These are phyloP conservation scores for Trichoderma aggressivum DNA, from an alignment of 2,329 filamentous ascomycete species.

Conservation along the genomic window DNA sequence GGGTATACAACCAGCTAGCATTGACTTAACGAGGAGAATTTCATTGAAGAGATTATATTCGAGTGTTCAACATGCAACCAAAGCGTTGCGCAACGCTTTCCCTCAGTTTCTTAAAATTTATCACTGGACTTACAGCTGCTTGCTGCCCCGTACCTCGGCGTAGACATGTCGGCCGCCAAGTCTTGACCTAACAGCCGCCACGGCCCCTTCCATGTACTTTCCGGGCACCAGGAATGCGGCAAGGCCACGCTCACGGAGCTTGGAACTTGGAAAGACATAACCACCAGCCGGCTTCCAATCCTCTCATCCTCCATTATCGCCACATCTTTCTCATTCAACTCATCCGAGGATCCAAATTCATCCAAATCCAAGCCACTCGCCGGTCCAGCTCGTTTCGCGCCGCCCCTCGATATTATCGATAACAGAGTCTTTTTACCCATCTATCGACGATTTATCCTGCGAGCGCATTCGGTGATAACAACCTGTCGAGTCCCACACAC, in stretches of 20 bases:
- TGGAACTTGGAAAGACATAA: conserved; percentile 5
- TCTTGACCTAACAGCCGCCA: neutral
- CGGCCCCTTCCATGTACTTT: neutral
- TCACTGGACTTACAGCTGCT: neutral
- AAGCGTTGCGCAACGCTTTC: fast-evolving
- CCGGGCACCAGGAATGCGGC: neutral
- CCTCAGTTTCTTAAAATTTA: fast-evolving
- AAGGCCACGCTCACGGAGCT: neutral
- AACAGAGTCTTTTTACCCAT: neutral
- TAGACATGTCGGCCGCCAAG: neutral
- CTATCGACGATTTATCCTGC: neutral
- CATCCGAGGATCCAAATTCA: neutral
- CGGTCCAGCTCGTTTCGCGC: neutral
- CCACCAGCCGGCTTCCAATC: neutral
- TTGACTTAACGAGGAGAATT: neutral
- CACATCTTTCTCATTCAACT: neutral
- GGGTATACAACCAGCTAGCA: neutral
- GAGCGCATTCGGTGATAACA: neutral
- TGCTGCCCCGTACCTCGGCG: neutral
- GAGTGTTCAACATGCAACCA: neutral
- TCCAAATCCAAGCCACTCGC: neutral
- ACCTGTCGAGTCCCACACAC: conserved; percentile 1
- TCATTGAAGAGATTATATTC: neutral
- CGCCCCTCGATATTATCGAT: neutral
- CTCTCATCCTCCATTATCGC: neutral